Conservation (phyloP, 345 rosid species). For the Citropsis articulata region DNA sequence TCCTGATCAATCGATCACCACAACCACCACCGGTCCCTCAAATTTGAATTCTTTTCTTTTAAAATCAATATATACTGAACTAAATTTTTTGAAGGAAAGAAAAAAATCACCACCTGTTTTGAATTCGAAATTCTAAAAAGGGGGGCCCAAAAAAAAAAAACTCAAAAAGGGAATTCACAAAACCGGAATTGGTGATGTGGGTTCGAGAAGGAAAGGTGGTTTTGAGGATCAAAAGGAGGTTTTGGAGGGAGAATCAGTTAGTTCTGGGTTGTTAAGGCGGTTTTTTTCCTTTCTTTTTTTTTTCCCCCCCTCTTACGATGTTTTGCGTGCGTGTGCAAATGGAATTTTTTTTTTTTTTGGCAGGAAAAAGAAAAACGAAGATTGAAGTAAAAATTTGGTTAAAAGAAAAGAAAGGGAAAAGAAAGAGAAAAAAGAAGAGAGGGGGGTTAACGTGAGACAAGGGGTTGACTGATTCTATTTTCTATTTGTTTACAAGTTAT, state of each 20-base stretch:
- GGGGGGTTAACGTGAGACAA: slow-evolving; percentile 30
- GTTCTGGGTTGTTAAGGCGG: background rate
- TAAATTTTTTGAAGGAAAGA: too few relatives aligned
- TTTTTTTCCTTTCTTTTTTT: background rate
- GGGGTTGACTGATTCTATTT: slow-evolving; percentile 36
- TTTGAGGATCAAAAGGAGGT: slow-evolving; percentile 21
- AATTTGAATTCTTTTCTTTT: background rate
- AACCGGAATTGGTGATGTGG: background rate
- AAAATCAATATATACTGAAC: background rate
- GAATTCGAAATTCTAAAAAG: background rate
- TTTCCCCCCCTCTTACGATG: background rate
- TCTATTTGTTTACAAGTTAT: background rate
- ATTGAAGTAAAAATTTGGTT: background rate
- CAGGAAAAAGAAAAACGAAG: background rate
- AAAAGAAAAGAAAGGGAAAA: background rate
- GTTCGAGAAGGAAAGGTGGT: background rate
- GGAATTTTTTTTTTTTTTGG: background rate
- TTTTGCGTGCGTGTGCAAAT: background rate
- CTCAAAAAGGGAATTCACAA: background rate
- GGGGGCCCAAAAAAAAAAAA: background rate
- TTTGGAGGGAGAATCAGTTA: slow-evolving; percentile 18
- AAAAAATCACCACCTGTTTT: background rate
- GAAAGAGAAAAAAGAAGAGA: too few relatives aligned
- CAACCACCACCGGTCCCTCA: background rate
- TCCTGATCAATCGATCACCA: background rate